These are phyloP conservation scores for Yamadazyma ubonensis DNA, from an alignment of 805 yeast genomes.

Conservation along the genomic window DNA sequence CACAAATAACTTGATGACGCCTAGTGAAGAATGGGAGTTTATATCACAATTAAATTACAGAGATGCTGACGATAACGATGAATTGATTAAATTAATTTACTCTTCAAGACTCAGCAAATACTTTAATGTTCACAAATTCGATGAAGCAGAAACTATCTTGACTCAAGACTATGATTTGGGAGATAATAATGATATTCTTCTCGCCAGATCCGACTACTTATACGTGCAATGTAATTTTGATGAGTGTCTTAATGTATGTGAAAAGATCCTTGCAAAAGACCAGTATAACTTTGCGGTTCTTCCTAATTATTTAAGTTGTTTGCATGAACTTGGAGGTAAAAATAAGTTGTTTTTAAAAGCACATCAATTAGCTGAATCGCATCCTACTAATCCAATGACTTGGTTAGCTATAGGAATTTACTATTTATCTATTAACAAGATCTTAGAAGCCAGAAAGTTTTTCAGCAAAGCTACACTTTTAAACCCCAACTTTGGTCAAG, in stretches of 20 bases:
- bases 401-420: slow-evolving; percentile 94
- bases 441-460: slow-evolving; percentile 79
- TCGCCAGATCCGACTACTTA: slow-evolving; percentile 65
- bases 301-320: slow-evolving; percentile 78
- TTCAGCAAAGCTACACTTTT: slow-evolving; percentile 87
- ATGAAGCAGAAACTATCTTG: slow-evolving; percentile 65
- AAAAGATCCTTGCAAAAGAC: slow-evolving; percentile 55
- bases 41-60: slow-evolving; percentile 63
- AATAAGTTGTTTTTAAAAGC: slow-evolving; percentile 78
- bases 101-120: slow-evolving; percentile 75
- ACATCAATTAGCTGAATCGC: slow-evolving; percentile 80
- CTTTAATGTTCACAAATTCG: slow-evolving; percentile 53
- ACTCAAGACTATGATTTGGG: slow-evolving; percentile 70
- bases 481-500: slow-evolving; percentile 87
- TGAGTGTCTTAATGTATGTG: slow-evolving; percentile 74
- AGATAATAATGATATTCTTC: slow-evolving; percentile 66
- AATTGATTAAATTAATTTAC: slow-evolving; percentile 73
- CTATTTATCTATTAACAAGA: slow-evolving; percentile 69
- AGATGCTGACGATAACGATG: slow-evolving; percentile 76
- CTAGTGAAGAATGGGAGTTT: slow-evolving; percentile 85
- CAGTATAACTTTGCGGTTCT: slow-evolving; percentile 67
- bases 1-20: slow-evolving; percentile 70
- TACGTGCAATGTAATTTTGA: slow-evolving; percentile 78
- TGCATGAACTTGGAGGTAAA: slow-evolving; percentile 80
- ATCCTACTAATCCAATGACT: slow-evolving; percentile 77